Evolutionary conservation across 768 basidiomycete genomes (phyloP).

Genomic region (Pisolithus tinctorius): DNA sequence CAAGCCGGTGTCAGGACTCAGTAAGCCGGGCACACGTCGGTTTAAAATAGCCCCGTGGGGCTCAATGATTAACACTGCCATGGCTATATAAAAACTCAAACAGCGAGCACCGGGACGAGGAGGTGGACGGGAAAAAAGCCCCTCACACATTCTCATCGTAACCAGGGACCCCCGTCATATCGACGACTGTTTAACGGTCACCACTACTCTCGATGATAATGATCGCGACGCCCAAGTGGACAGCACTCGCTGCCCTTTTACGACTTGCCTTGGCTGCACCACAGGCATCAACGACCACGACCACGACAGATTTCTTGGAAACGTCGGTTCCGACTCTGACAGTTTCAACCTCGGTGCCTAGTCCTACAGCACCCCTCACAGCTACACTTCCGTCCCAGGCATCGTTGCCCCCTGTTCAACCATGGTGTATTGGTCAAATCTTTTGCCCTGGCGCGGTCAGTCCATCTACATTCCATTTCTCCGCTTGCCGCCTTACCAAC

Average conservation of each 20-base stretch:
- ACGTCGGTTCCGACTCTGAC: conserved; percentile 31
- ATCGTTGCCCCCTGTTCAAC: conserved; percentile 58
- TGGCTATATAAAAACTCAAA: too few relatives aligned
- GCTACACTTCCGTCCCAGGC: conserved; percentile 58
- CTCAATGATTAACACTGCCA: too few relatives aligned
- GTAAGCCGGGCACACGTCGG: too few relatives aligned
- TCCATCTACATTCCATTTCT: background rate
- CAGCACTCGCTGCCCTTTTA: conserved; percentile 10
- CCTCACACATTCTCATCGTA: too few relatives aligned
- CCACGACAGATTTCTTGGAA: conserved; percentile 2
- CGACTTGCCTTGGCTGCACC: conserved; percentile 11
- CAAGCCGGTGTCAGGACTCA: too few relatives aligned
- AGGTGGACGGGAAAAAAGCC: too few relatives aligned
- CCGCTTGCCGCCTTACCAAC: background rate
- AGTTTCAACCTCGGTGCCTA: conserved; percentile 57
- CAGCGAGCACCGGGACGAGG: too few relatives aligned
- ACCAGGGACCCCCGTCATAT: too few relatives aligned
- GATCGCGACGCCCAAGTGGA: conserved; percentile 20
- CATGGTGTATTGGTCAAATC: conserved; percentile 72
- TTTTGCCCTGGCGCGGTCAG: conserved; percentile 76
- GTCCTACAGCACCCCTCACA: conserved; percentile 48
- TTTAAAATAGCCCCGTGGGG: too few relatives aligned
- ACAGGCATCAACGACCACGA: conserved; percentile 5
- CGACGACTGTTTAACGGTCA: too few relatives aligned
- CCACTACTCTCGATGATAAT: conserved; percentile 14